A percentile compares a stretch with the other conserved stretches of the same genome.
Conservation (phyloP, 2,329 filamentous ascomycete genomes). For the Parasarocladium wereldwijsianum region DNA sequence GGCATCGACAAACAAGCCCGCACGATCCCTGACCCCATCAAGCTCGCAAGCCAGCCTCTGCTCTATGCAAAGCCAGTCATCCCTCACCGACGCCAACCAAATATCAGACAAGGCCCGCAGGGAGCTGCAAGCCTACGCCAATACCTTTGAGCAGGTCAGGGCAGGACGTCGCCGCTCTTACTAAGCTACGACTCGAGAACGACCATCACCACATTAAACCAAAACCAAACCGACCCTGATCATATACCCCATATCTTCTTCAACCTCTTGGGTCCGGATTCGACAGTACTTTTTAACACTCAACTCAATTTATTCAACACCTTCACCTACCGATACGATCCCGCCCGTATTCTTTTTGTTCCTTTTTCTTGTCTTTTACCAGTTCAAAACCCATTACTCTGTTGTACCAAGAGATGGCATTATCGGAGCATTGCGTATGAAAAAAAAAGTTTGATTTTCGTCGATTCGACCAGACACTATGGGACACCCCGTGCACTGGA, state of each 20-base stretch:
- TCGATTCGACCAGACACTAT: no score
- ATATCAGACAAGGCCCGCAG: constrained; percentile 64
- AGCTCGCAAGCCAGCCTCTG: constrained; percentile 75
- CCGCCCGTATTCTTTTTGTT: no score
- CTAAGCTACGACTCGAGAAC: constrained; percentile 17
- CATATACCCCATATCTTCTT: constrained; percentile 7
- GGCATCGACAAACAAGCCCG: constrained; percentile 14
- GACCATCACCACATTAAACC: constrained; percentile 4
- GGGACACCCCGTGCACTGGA: no score
- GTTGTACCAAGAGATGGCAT: no score
- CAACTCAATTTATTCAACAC: no score
- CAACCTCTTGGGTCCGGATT: constrained; percentile 5
- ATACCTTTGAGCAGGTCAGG: constrained; percentile 74
- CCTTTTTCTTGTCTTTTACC: no score
- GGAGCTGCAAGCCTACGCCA: constrained; percentile 75
- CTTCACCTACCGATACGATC: no score
- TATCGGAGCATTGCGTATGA: no score
- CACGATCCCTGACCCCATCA: constrained; percentile 47
- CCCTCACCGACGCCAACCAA: constrained; percentile 34
- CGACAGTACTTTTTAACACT: constrained; percentile 1
- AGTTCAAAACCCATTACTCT: no score
- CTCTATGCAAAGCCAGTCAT: constrained; percentile 54
- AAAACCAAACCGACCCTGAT: background rate
- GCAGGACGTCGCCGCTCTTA: constrained; percentile 41
- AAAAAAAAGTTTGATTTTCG: no score